A percentile compares a stretch with the other conserved stretches of the same genome.
Conservation (phyloP, 1,284 basidiomycete species). For the Leccinum pachyderme region DNA sequence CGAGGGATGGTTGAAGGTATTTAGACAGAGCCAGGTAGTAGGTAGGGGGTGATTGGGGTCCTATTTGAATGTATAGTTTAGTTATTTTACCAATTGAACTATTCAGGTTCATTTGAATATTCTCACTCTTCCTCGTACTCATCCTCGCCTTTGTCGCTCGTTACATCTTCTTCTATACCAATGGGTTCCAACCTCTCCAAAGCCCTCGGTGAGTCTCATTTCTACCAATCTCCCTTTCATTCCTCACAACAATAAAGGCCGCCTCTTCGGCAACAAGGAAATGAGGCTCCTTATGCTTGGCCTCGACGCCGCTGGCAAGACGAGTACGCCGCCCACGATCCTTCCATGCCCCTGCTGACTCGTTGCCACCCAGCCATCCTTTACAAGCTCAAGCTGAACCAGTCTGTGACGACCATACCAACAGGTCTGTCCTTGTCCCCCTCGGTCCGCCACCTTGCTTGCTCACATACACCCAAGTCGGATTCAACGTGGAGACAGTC, state of each 20-base stretch:
- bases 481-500: constrained; percentile 99
- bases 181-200: constrained; percentile 82
- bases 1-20: constrained; percentile 82
- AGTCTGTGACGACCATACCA: constrained; percentile 98
- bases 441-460: constrained; percentile 11
- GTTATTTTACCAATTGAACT: neutral
- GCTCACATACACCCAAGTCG: constrained; percentile 52
- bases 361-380: constrained; percentile 74
- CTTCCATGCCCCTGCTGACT: constrained; percentile 11
- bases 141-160: constrained; percentile 43
- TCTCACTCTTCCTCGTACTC: constrained; percentile 17
- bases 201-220: constrained; percentile 53
- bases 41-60: constrained; percentile 33
- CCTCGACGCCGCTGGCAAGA: constrained; percentile 95
- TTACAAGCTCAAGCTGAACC: constrained; percentile 99
- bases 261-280: constrained; percentile 99
- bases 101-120: no score
- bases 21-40: constrained; percentile 56
- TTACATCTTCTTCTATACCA: constrained; percentile 33
- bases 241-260: constrained; percentile 45
- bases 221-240: neutral
- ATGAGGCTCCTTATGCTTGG: constrained; percentile 94
- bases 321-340: constrained; percentile 57
- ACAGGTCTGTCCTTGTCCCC: constrained; percentile 65
- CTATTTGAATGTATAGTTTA: constrained; percentile 9